Percentiles rank a stretch among this genome's conserved stretches.
Conservation (phyloP, 441 rosid species). For the Adansonia grandidieri region DNA sequence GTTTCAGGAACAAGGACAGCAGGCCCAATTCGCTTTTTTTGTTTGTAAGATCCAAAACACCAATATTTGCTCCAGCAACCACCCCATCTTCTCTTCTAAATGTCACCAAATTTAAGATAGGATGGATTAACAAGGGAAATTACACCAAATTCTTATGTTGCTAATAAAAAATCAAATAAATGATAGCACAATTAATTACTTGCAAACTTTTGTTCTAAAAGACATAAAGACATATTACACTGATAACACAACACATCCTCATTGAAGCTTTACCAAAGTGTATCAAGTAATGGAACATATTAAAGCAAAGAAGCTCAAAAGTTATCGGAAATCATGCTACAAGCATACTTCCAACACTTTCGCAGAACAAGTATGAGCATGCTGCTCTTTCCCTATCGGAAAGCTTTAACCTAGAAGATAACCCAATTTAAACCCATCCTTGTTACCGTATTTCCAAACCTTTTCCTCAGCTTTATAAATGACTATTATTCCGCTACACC, state of each 20-base stretch:
- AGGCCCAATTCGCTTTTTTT: constrained; percentile 68
- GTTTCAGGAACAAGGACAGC: constrained; percentile 66
- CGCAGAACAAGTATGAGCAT: neutral
- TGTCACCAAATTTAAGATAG: constrained; percentile 18
- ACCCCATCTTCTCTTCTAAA: constrained; percentile 80
- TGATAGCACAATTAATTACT: neutral
- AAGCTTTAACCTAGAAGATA: constrained; percentile 12
- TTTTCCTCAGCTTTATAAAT: neutral
- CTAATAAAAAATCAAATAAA: constrained; percentile 6
- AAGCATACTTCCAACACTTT: constrained; percentile 16
- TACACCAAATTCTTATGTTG: constrained; percentile 1
- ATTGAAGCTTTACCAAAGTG: constrained; percentile 7
- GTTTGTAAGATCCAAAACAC: constrained; percentile 76
- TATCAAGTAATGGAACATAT: neutral
- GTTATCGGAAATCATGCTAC: neutral
- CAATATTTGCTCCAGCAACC: constrained; percentile 59
- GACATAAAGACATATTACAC: neutral
- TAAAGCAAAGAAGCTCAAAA: neutral
- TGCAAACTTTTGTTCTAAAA: neutral
- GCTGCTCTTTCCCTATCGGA: neutral
- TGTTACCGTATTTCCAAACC: neutral
- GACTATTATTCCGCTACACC: neutral
- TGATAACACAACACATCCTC: neutral
- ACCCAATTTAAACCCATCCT: neutral
- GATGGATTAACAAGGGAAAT: neutral